Percentiles rank a stretch among this genome's conserved stretches.
phyloP scores from a whole-genome alignment of 306 rosid genomes.

The Carpinus viminea region DNA sequence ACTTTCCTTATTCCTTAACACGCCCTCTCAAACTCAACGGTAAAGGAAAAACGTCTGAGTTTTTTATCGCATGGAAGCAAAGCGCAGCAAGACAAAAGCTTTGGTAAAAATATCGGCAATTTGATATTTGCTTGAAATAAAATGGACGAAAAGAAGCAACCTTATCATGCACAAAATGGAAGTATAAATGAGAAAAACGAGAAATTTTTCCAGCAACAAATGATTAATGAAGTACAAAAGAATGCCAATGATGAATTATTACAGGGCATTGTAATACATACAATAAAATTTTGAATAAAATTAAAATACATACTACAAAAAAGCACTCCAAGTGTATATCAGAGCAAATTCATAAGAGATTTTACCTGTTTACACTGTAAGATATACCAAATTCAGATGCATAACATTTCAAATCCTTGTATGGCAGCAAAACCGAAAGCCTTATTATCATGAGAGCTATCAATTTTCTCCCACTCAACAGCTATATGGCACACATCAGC shows the following conservation, averaged over 20 bases:
- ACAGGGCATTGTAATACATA: constrained; percentile 13
- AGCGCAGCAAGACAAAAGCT: no score
- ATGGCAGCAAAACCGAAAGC: constrained; percentile 47
- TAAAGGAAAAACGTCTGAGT: no score
- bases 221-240: neutral
- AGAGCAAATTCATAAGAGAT: constrained; percentile 27
- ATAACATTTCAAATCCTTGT: constrained; percentile 38
- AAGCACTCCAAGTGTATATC: constrained; percentile 19
- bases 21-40: no score
- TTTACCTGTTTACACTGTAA: constrained; percentile 23
- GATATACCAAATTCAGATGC: constrained; percentile 38
- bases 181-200: neutral
- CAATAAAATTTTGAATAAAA: neutral
- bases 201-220: neutral
- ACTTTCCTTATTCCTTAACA: no score
- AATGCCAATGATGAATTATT: neutral
- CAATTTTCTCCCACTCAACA: constrained; percentile 40
- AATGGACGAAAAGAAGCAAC: neutral
- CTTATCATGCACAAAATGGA: no score
- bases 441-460: constrained; percentile 38
- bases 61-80: no score
- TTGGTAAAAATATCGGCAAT: neutral
- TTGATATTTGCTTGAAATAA: neutral
- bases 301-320: neutral
- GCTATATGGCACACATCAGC: constrained; percentile 34